Evolutionary conservation across 495 filamentous ascomycete genomes (phyloP), one percentile per base, ranked within the genome.

Genomic region (Jackrogersella minutella): DNA sequence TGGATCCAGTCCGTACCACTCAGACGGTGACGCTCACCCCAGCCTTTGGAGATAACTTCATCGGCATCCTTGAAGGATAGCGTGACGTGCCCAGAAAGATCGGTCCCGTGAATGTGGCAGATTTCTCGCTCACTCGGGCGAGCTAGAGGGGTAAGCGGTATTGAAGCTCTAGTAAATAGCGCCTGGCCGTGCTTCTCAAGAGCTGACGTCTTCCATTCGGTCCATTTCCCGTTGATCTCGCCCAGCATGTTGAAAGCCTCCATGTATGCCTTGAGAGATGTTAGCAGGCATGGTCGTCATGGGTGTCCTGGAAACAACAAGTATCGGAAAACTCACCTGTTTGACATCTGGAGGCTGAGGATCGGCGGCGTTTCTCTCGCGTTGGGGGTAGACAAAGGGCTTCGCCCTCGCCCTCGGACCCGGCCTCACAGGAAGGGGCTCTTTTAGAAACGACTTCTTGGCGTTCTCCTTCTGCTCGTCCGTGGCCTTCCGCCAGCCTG

Each of bases 11-110:
- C 57, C 31, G 74, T 85, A 49, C 87, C 85, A 4, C 89, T 86
- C 60, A 95, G 80, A 1, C 90, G 90, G 76, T 96, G 91, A 24
- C 91, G 80, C 75, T 96, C 86, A 21, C 90, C 93, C 91, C 91
- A 96, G n/a, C 91, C 90, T 36, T 85, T 85, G 46, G 91, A 86
- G 16, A 96, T 77, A n/a, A 96, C 81, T 62, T 87, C 82, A 70
- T 82, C 87, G 33, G 89, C 90, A 75, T 97, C 93, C 30, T 86
- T 84, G 2, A 91, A 91, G 41, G 92, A 86, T 28, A 96, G 77
- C 2, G 85, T 85, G 66, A 92, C 74, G 74, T 97, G 93, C 77
- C 92, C 77, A 3, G 85, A 89, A 50, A 86, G 80, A 60, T 97
- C 93, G 36, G 80, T 81, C 2, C 80, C 79, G 73, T 97, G 93